Base-by-base conservation (phyloP, 2,329 filamentous ascomycete species). In the Pseudogymnoascus destructans region DNA sequence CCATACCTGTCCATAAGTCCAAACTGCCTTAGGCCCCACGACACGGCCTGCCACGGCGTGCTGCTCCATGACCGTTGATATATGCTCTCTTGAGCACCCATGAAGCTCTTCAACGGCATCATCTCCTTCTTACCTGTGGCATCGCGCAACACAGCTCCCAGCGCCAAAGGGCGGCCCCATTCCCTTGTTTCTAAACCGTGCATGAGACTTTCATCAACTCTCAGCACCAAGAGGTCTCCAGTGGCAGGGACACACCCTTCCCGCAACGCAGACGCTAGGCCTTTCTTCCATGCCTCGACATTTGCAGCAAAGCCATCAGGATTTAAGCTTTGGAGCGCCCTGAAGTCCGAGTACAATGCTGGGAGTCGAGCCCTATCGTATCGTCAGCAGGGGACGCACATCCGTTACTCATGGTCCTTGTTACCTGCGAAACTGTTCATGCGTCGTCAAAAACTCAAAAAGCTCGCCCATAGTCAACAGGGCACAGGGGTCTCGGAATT, bases 261-360 rank as follows among this genome's bases (percentile, higher is more conserved):
- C 61, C 81, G 76, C 0, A 84, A 77, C 1, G 89, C 86, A 57
- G 80, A 76, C n/a, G 81, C 78, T 40, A 95, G 77, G 1, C 84
- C 89, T 36, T 80, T 79, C 59, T 85, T 82, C 90, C 90, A 95
- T 57, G 89, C 87, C 5, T 79, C 73, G 40, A 89, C 76, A 69
- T 95, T 95, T 42, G 89, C 88, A 17, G 77, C 74, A 73, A 89
- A 95, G 66, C 89, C 89, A 70, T 95, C 89, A 1, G 89, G 88
- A 68, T 95, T 95, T 19, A 87, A 81, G 36, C 79, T 81, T 65
- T 79, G 79, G 64, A 92, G 89, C 4, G 81, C 73, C 35, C 82
- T 77, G 68, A 95, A 95, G 70, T 95, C 90, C 54, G 89, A 91
- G 73, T 95, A 95, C 49, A 95, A 82, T 4, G 89, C 91, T 10